Conservation (phyloP, 164 flowering plant genomes). For the Nymphaea colorata region DNA sequence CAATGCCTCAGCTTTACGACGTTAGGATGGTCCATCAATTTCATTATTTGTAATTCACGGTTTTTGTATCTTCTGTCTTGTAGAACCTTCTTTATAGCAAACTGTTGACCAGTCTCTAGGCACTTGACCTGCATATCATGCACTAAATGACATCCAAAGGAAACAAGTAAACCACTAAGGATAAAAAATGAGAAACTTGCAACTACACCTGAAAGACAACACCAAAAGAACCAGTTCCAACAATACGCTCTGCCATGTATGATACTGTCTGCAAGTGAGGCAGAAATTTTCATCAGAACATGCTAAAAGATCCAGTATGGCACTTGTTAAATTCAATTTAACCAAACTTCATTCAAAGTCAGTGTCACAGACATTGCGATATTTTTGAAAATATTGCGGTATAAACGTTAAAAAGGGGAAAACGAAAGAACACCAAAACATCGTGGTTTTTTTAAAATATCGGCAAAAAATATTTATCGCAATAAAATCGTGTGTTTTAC, state of each 20-base stretch:
- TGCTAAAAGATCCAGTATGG: too few species aligned
- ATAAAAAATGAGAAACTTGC: not conserved
- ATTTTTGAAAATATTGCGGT: too few species aligned
- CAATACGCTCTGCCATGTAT: conserved; percentile 95
- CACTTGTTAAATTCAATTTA: too few species aligned
- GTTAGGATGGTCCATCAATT: conserved; percentile 76
- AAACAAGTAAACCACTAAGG: not conserved
- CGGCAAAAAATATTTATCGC: too few species aligned
- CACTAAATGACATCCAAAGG: not conserved
- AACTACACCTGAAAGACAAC: conserved; percentile 90
- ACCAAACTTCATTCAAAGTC: too few species aligned
- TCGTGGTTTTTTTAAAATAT: too few species aligned
- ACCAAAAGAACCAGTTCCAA: conserved; percentile 99
- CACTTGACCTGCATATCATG: conserved; percentile 62
- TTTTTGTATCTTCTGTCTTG: conserved; percentile 99
- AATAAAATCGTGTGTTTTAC: too few species aligned
- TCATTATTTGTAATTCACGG: conserved; percentile 91
- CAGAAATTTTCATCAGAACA: too few species aligned
- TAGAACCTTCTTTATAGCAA: conserved; percentile 95
- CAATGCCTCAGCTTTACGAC: conserved; percentile 69
- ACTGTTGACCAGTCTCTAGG: conserved; percentile 78
- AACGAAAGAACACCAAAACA: too few species aligned
- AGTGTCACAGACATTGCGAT: too few species aligned
- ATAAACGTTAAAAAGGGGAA: too few species aligned
- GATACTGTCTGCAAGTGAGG: conserved; percentile 53